phyloP scores from a whole-genome alignment of 768 basidiomycete species.

The Mrakia hoshinonis region DNA sequence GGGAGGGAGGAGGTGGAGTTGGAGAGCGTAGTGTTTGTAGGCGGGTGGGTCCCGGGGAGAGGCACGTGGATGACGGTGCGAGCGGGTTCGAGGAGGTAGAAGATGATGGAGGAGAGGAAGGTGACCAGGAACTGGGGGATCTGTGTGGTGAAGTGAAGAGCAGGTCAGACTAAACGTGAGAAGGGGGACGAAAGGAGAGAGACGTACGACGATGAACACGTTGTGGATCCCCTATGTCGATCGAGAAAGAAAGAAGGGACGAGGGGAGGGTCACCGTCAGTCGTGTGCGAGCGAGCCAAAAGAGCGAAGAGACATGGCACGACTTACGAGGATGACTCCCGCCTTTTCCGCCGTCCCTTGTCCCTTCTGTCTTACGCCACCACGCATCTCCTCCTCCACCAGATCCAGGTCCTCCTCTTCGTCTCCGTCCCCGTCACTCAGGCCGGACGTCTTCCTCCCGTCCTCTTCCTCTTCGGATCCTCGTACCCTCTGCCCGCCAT shows the following conservation, averaged over 20 bases:
- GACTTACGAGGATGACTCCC: conserved; percentile 70
- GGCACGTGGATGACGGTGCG: conserved; percentile 33
- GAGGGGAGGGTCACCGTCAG: background rate
- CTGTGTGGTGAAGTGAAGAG: conserved; percentile 6
- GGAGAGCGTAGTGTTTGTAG: conserved; percentile 25
- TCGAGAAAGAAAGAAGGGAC: background rate
- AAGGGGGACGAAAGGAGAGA: background rate
- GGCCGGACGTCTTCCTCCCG: background rate
- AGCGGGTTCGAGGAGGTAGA: conserved; percentile 68
- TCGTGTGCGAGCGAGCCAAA: background rate
- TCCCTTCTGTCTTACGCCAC: conserved; percentile 31
- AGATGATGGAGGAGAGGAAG: conserved; percentile 72
- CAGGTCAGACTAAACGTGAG: background rate
- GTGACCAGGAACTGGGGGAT: conserved; percentile 90
- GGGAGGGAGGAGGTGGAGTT: background rate
- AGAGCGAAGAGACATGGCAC: background rate
- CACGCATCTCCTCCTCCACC: conserved; percentile 26
- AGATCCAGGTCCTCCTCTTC: conserved; percentile 5
- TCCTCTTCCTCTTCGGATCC: background rate
- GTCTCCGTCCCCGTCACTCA: background rate
- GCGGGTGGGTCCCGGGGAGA: conserved; percentile 30
- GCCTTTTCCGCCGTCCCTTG: conserved; percentile 63
- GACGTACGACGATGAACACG: conserved; percentile 62
- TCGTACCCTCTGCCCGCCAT: background rate
- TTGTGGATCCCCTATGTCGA: conserved; percentile 65